These are phyloP conservation scores for Neopestalotiopsis sp. DNA, from an alignment of 2,329 filamentous ascomycete species.

Conservation along the genomic window DNA sequence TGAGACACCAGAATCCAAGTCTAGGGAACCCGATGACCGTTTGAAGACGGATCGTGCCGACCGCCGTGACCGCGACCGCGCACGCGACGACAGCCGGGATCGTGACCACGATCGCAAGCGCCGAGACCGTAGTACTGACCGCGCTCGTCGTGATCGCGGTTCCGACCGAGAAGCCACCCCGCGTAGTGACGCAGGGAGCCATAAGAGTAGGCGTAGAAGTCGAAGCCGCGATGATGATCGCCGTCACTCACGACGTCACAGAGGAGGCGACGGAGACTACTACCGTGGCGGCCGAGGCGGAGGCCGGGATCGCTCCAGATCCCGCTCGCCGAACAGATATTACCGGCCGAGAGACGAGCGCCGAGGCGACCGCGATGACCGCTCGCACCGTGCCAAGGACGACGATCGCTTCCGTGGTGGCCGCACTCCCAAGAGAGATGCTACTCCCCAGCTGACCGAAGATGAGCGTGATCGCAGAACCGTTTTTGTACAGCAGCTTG, in stretches of 20 bases:
- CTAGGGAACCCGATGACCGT: constrained; percentile 61
- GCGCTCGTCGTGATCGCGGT: constrained; percentile 59
- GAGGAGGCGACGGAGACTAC: constrained; percentile 71
- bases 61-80: constrained; percentile 45
- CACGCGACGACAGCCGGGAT: constrained; percentile 34
- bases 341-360: constrained; percentile 62
- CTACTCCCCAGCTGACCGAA: constrained; percentile 79
- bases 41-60: constrained; percentile 58
- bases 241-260: constrained; percentile 74
- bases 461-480: constrained; percentile 97
- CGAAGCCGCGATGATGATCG: constrained; percentile 78
- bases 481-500: constrained; percentile 97
- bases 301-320: constrained; percentile 68
- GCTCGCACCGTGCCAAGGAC: constrained; percentile 61
- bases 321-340: constrained; percentile 70
- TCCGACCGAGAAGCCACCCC: constrained; percentile 69
- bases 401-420: constrained; percentile 47
- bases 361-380: constrained; percentile 52
- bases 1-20: constrained; percentile 51
- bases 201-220: constrained; percentile 82
- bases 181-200: constrained; percentile 77
- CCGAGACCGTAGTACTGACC: constrained; percentile 61
- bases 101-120: constrained; percentile 60
- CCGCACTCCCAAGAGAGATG: constrained; percentile 48
- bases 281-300: constrained; percentile 67